Evolutionary conservation across 257 asterid species (phyloP).

Genomic region (Penstemon newberryi): DNA sequence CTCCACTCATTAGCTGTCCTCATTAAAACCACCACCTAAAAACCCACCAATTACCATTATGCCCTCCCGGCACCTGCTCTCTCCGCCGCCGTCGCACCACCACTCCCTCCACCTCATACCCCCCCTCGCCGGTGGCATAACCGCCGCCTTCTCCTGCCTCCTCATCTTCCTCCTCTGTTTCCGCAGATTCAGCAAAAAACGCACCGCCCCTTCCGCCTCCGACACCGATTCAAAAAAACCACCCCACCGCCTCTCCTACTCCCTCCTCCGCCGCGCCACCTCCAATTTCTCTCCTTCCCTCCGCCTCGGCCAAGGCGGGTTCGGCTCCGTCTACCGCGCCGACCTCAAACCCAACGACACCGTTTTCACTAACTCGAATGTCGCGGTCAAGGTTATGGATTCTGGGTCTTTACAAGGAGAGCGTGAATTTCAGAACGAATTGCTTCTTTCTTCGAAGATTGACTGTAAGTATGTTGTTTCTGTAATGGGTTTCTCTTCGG

Average conservation of each 20-base stretch:
- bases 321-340: constrained; percentile 89
- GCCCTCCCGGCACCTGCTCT: constrained; percentile 76
- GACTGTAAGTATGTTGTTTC: constrained; percentile 67
- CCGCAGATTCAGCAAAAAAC: constrained; percentile 61
- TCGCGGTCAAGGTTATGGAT: constrained; percentile 91
- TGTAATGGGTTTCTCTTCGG: constrained; percentile 73
- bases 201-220: constrained; percentile 77
- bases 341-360: constrained; percentile 45
- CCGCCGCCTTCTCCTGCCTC: constrained; percentile 66
- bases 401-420: constrained; percentile 93
- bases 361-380: constrained; percentile 30
- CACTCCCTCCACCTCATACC: constrained; percentile 37
- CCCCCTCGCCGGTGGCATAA: constrained; percentile 59
- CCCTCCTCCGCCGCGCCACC: constrained; percentile 78
- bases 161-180: constrained; percentile 62
- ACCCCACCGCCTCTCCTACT: constrained; percentile 72
- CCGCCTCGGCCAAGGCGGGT: constrained; percentile 92
- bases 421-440: constrained; percentile 94
- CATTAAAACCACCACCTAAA: constrained; percentile 20
- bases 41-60: constrained; percentile 33
- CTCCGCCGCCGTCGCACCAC: constrained; percentile 44
- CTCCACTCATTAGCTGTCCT: constrained; percentile 34
- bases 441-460: constrained; percentile 69
- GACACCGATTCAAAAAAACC: constrained; percentile 76
- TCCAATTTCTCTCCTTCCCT: constrained; percentile 63